Base-by-base conservation (phyloP, 2,329 filamentous ascomycete genomes). In the Fusarium incarnatum region DNA sequence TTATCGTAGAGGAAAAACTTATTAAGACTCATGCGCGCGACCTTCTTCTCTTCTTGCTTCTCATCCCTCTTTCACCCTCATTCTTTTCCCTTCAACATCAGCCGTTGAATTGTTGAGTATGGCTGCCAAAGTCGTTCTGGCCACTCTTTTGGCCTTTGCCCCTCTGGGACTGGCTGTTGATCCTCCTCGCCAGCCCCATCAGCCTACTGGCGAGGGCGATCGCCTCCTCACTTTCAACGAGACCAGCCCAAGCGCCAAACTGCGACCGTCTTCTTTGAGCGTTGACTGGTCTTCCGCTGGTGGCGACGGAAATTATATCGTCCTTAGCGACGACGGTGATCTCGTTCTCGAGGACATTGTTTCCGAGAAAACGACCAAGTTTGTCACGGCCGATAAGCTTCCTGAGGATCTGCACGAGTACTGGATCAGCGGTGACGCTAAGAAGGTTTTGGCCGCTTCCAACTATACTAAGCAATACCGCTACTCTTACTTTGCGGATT, bases 391-490 rank as follows among this genome's bases (percentile, higher is more conserved):
- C 4, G 85, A 87, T 63, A 81, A 87, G 64, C 82, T 92, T 3
- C 89, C 89, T 0, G 78, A 81, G 3, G 84, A 85, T 54, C 81
- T 86, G 62, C 80, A 81, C 64, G 86, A 88, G 45, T 91, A 88
- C 77, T 89, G 83, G 80, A 89, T 92, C 68, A 88, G 87, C 42
- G 79, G 87, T 4, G 88, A 91, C 73, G 82, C 86, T 9, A 84
- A 83, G 23, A 84, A 85, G 56, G 84, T 92, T 1, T 79, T 92
- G 20, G 88, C 89, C 79, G 83, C 89, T 2, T 84, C 87, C 56
- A 92, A 92, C 73, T 85, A 88, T 76, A 92, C 88, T 16, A 90
- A 91, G 78, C 86, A 90, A 76, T 92, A 92, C 73, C 87, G 90
- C 3, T 81, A 91, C 78, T 90, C 89, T 8, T 92, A 89, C 78